Percentiles rank a stretch among this genome's conserved stretches.
These are phyloP conservation scores for Chalara sp. DNA, from an alignment of 2,329 filamentous ascomycete species.

Conservation along the genomic window DNA sequence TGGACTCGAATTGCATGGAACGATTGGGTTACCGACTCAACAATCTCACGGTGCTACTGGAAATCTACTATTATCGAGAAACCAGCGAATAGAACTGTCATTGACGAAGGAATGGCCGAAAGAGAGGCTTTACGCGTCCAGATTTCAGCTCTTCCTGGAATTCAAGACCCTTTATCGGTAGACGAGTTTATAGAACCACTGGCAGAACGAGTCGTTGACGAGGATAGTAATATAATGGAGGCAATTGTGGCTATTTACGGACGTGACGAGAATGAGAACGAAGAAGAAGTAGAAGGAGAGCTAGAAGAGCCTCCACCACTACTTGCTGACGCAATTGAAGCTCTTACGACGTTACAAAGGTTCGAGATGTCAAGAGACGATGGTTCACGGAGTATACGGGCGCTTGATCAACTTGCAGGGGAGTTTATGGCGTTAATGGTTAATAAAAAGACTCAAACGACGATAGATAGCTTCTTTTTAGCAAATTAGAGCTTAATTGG, in stretches of 20 bases:
- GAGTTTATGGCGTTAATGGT: too few species aligned
- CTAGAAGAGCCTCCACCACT: not conserved
- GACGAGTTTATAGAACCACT: not conserved
- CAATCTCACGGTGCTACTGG: not conserved
- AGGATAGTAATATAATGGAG: not conserved
- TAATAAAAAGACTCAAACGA: too few species aligned
- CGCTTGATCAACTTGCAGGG: not conserved
- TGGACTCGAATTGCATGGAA: conserved; percentile 1
- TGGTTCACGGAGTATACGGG: not conserved
- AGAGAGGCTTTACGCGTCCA: not conserved
- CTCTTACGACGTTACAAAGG: not conserved
- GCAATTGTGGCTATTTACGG: not conserved
- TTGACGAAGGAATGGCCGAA: not conserved
- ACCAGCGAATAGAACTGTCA: not conserved
- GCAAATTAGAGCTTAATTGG: too few species aligned
- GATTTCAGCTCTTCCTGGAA: not conserved
- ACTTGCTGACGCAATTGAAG: not conserved
- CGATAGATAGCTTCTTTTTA: too few species aligned
- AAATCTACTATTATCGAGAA: conserved; percentile 4
- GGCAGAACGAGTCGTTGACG: not conserved
- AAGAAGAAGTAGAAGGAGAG: not conserved
- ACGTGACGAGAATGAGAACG: not conserved
- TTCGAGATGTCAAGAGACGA: not conserved
- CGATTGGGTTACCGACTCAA: not conserved
- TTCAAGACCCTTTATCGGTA: not conserved